Evolutionary conservation across 1,139 yeast species (phyloP), one percentile per base, ranked within the genome.

Genomic region (Candida sojae): DNA sequence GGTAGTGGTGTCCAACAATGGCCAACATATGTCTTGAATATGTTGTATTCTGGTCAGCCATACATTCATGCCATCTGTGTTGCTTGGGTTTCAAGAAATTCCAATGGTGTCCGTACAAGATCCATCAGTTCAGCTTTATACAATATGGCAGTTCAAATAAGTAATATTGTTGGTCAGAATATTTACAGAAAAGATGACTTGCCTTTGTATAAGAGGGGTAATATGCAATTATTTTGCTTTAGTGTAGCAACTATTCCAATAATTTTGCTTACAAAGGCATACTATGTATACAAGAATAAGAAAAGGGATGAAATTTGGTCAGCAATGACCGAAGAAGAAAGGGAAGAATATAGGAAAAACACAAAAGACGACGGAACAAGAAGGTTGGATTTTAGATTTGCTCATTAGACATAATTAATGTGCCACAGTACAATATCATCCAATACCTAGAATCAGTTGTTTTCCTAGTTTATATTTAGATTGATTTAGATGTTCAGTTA

Each of bases 81-180:
- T 41, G 69, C 83, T 5, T 82, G 88, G 84, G 75, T 79, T 45
- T 82, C 88, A 1, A 66, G 80, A 45, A 84, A 84, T 55, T 74
- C 88, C 11, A 80, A 82, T 53, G 72, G 84, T 28, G 83, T 85
- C 25, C 66, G 83, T 40, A 70, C 80, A 5, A 70, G 91, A 56
- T 78, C 89, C 0, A 78, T 84, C 7, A 73, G 83, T 12, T 47
- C 57, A 2, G 84, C 91, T 0, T 50, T 84, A 36, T 83, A 82
- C 61, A 86, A 84, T 58, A 83, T 84, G 69, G 72, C 71, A 53
- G 83, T 80, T 1, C 90, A 85, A 61, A 62, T 79, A 1, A 84
- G 84, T 1, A 63, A 68, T 42, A 78, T 84, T 46, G 68, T 77
- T 8, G 67, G 78, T 2, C 67, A 79, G 11, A 79, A 83, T 55